These are phyloP conservation scores for Cytospora piceae DNA, from an alignment of 2,329 filamentous ascomycete genomes.

Conservation along the genomic window DNA sequence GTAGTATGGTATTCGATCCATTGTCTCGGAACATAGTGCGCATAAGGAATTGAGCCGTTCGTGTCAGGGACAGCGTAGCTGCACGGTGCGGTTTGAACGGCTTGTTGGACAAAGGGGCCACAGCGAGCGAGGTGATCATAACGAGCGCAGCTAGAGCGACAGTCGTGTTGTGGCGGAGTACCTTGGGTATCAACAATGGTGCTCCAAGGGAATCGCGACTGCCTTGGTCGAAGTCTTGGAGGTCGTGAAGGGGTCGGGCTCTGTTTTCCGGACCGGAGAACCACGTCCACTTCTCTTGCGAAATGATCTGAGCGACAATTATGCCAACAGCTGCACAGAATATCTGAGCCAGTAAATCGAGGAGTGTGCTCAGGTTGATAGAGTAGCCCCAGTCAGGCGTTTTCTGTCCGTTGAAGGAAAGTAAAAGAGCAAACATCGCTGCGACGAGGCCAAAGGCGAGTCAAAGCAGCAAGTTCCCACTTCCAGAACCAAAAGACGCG, in stretches of 20 bases:
- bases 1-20: accelerated
- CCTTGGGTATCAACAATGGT: neutral
- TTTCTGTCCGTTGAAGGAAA: neutral
- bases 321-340: neutral
- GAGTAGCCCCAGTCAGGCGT: neutral
- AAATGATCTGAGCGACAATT: neutral
- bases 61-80: neutral
- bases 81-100: neutral
- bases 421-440: neutral
- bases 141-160: neutral
- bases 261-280: neutral
- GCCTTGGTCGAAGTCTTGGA: neutral
- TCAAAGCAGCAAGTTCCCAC: neutral
- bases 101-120: neutral
- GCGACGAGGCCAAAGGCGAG: slow-evolving; percentile 5
- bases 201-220: neutral
- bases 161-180: neutral
- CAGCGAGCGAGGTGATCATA: neutral
- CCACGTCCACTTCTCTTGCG: neutral
- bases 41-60: neutral
- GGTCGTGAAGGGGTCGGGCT: neutral
- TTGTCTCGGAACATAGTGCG: neutral
- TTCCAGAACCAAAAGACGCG: neutral
- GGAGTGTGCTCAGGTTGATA: neutral
- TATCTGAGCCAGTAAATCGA: neutral